These are phyloP conservation scores for Thelonectria discophora DNA, from an alignment of 2,329 filamentous ascomycete species.

Conservation along the genomic window DNA sequence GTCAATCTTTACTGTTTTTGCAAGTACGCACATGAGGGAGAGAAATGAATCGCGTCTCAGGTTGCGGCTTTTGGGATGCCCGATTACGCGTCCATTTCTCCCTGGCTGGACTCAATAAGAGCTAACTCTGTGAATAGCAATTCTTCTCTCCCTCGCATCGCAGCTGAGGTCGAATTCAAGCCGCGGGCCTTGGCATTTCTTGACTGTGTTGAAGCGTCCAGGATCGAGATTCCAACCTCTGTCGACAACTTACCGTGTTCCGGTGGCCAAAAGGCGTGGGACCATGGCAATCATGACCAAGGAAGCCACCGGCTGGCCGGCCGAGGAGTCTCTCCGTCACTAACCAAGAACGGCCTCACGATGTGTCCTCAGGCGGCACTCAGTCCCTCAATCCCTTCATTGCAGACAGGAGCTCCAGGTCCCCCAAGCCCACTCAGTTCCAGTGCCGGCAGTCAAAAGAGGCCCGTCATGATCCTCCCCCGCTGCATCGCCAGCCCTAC, in stretches of 20 bases:
- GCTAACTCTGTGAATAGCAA: neutral
- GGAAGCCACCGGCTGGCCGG: too few species aligned
- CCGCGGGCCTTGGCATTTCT: neutral
- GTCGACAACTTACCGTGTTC: neutral
- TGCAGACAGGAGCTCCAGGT: too few species aligned
- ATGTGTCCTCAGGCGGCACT: neutral
- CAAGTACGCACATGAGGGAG: too few species aligned
- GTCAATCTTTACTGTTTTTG: too few species aligned
- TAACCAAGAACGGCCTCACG: neutral
- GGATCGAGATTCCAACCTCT: neutral
- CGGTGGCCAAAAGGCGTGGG: neutral
- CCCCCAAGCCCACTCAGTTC: conserved; percentile 46
- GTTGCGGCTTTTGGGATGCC: too few species aligned
- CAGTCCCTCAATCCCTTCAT: conserved; percentile 27
- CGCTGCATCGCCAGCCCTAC: too few species aligned
- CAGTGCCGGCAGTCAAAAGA: conserved; percentile 34
- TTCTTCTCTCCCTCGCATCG: neutral
- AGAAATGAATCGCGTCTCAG: too few species aligned
- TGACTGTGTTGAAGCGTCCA: too few species aligned
- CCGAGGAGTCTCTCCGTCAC: too few species aligned
- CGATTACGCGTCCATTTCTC: neutral
- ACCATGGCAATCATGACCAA: too few species aligned
- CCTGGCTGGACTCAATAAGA: neutral
- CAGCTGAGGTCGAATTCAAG: neutral
- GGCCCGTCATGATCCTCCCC: neutral